Conservation (phyloP, 2,329 filamentous ascomycete species). For the Neofusicoccum ribis region DNA sequence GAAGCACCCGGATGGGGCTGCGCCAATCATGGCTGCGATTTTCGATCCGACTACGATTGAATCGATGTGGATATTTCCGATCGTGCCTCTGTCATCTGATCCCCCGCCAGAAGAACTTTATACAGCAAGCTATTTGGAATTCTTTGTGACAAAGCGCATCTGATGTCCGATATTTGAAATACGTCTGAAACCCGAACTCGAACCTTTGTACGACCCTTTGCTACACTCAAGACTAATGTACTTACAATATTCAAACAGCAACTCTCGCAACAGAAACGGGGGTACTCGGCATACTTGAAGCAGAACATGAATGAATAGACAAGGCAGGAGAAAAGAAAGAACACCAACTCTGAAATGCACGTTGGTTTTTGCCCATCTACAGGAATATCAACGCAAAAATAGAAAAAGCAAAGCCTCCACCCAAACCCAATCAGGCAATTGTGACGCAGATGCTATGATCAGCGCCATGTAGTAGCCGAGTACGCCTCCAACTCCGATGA, state of each 20-base stretch:
- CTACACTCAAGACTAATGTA: background rate
- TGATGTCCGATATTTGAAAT: background rate
- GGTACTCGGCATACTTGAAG: conserved; percentile 8
- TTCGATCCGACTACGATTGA: background rate
- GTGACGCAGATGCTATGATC: background rate
- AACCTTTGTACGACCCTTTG: background rate
- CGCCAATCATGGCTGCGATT: background rate
- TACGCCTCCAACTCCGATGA: conserved; percentile 17
- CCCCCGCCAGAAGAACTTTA: background rate
- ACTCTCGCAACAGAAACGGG: background rate
- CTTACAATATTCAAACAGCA: conserved; percentile 1
- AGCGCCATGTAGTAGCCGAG: conserved; percentile 5
- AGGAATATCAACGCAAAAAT: background rate
- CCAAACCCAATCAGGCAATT: background rate
- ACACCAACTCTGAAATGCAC: background rate
- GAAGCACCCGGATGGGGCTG: background rate
- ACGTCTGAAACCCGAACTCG: background rate
- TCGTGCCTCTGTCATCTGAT: background rate
- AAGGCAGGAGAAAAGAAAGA: background rate
- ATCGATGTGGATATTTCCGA: background rate
- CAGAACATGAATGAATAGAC: background rate
- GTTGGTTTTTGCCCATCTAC: conserved; percentile 10
- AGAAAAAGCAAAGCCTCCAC: background rate
- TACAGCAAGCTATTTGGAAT: background rate
- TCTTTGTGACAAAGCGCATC: background rate